Evolutionary conservation across 2,329 filamentous ascomycete genomes (phyloP).

Genomic region (Phaeoacremonium minimum): DNA sequence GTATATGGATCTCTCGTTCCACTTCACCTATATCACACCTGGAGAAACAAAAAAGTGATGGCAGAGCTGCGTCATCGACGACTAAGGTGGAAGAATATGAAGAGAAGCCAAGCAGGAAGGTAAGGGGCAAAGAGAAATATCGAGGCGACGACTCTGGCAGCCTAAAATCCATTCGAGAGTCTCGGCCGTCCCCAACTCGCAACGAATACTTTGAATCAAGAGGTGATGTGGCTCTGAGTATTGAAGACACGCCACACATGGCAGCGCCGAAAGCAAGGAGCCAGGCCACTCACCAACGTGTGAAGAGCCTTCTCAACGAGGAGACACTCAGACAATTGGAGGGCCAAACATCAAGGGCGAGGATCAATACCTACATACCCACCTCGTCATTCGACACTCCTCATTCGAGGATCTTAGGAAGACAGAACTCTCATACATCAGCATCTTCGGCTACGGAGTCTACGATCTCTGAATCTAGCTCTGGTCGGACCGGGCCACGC

Average conservation of each 20-base stretch:
- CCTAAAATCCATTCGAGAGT: too few relatives aligned
- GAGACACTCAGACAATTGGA: not conserved
- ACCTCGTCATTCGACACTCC: not conserved
- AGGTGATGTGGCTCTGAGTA: conserved; percentile 7
- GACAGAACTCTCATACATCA: not conserved
- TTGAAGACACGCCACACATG: conserved; percentile 5
- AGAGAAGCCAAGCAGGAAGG: not conserved
- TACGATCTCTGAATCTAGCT: conserved; percentile 3
- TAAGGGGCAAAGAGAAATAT: conserved; percentile 1
- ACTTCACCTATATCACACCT: conserved; percentile 26
- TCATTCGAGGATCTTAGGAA: not conserved
- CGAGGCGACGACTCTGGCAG: too few relatives aligned
- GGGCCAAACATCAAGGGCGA: not conserved
- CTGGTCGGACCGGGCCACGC: conserved; percentile 1
- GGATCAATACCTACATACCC: not conserved
- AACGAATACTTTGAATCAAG: conserved; percentile 6
- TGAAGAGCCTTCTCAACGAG: conserved; percentile 2
- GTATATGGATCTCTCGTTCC: conserved; percentile 69
- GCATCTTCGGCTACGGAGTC: conserved; percentile 5
- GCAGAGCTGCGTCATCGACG: conserved; percentile 6
- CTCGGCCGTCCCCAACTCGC: too few relatives aligned
- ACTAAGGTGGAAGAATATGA: conserved; percentile 2
- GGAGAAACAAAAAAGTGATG: conserved; percentile 5
- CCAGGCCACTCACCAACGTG: not conserved
- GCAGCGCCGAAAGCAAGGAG: not conserved